Percentiles rank a stretch among this genome's conserved stretches.
Conservation (phyloP, 495 filamentous ascomycete genomes). For the Penicillium macrosclerotiorum region DNA sequence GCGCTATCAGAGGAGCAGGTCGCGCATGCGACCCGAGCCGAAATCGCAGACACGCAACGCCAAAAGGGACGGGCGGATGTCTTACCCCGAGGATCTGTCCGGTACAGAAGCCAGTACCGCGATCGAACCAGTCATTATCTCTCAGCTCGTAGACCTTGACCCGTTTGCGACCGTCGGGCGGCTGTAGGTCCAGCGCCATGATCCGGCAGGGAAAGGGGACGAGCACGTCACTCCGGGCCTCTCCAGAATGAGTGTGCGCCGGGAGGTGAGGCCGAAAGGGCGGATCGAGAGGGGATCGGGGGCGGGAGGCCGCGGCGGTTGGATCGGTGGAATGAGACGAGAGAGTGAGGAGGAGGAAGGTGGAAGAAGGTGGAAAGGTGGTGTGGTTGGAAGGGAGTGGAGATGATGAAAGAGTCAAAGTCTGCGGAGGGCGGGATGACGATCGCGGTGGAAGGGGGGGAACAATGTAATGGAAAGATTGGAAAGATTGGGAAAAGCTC, state of each 20-base stretch:
- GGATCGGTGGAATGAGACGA: too few species aligned
- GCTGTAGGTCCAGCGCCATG: conserved; percentile 87
- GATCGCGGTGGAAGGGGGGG: conserved; percentile 15
- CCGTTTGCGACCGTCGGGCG: conserved; percentile 85
- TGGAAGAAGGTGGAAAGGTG: conserved; percentile 5
- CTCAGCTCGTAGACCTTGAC: conserved; percentile 98
- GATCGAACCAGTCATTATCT: conserved; percentile 98
- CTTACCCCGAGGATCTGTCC: conserved; percentile 76
- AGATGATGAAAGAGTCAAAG: conserved; percentile 26
- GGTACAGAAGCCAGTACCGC: conserved; percentile 93
- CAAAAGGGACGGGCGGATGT: too few species aligned
- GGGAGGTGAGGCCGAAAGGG: conserved; percentile 32
- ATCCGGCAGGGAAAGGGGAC: conserved; percentile 35
- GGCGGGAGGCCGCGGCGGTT: neutral
- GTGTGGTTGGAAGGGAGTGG: conserved; percentile 13
- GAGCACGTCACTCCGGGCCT: conserved; percentile 45
- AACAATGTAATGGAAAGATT: conserved; percentile 11
- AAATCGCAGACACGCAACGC: too few species aligned
- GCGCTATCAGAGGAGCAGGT: too few species aligned
- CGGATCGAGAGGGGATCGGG: conserved; percentile 16
- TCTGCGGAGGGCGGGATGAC: conserved; percentile 31
- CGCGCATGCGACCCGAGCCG: too few species aligned
- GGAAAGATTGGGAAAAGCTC: conserved; percentile 14
- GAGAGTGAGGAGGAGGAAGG: conserved; percentile 4
- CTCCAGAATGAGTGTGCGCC: conserved; percentile 39